Percentiles rank a stretch among this genome's conserved stretches.
Conservation (phyloP, 345 rosid species). For the Syzygium aromaticum region DNA sequence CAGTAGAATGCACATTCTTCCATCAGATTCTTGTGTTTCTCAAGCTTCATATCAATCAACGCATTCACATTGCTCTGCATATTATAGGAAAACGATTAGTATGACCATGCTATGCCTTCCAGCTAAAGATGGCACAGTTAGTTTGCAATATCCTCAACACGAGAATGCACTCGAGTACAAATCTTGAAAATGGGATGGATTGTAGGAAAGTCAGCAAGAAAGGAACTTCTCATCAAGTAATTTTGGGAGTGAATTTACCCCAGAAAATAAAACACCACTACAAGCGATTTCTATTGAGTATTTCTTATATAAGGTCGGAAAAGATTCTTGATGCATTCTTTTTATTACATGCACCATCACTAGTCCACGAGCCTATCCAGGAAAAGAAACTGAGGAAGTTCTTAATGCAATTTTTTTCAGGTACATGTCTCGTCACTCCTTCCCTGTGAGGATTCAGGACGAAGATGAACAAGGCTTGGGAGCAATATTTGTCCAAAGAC, state of each 20-base stretch:
- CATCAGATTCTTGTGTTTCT: conserved; percentile 75
- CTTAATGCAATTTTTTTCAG: neutral
- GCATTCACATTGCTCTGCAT: conserved; percentile 68
- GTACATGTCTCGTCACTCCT: neutral
- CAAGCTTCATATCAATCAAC: conserved; percentile 85
- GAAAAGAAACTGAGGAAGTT: neutral
- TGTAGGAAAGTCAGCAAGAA: neutral
- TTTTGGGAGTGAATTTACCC: neutral
- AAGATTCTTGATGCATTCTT: neutral
- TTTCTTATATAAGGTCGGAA: neutral
- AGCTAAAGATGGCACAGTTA: neutral
- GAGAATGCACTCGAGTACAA: neutral
- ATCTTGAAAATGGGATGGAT: neutral
- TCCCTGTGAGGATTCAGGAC: neutral
- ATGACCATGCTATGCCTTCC: neutral
- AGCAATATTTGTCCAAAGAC: neutral
- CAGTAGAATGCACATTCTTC: conserved; percentile 80
- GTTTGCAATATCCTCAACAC: neutral
- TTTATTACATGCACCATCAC: neutral
- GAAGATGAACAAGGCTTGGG: neutral
- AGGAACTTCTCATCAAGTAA: neutral
- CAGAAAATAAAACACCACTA: neutral
- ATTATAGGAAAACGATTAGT: neutral
- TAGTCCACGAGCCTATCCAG: neutral
- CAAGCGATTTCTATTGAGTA: neutral